These are phyloP conservation scores for Trebouxia sp. DNA, from an alignment of 139 green algal genomes.

Conservation along the genomic window DNA sequence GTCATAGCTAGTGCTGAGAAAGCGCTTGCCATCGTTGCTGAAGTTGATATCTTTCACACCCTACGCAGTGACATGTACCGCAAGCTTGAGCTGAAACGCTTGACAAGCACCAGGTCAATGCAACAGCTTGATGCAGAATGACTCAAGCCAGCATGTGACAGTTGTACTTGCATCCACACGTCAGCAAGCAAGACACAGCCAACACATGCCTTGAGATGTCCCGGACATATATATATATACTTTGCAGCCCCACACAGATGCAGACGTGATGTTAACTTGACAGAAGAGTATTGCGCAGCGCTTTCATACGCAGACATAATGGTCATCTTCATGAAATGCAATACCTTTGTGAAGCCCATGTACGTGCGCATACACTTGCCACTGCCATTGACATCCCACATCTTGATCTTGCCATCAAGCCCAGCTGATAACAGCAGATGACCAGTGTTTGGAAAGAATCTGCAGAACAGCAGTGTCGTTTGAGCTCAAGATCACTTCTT, in stretches of 20 bases:
- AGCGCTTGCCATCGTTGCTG: constrained; percentile 83
- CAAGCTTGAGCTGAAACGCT: background rate
- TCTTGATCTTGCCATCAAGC: constrained; percentile 95
- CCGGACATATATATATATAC: no score
- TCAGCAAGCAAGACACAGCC: no score
- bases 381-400: constrained; percentile 91
- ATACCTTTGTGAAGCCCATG: constrained; percentile 87
- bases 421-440: constrained; percentile 94
- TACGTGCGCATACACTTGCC: constrained; percentile 97
- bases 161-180: no score
- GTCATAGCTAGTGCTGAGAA: constrained; percentile 88
- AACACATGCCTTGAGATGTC: no score
- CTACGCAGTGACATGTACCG: constrained; percentile 40
- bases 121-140: background rate
- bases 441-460: constrained; percentile 89
- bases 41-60: constrained; percentile 94
- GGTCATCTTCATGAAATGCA: no score
- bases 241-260: no score
- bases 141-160: no score
- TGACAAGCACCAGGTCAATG: background rate
- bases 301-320: no score
- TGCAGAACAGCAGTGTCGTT: no score
- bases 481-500: background rate
- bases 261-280: no score
- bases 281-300: no score